Percentiles rank a stretch among this genome's conserved stretches.
phyloP scores from a whole-genome alignment of 2,329 filamentous ascomycete species.

The Stagonosporopsis cucurbitacearum region DNA sequence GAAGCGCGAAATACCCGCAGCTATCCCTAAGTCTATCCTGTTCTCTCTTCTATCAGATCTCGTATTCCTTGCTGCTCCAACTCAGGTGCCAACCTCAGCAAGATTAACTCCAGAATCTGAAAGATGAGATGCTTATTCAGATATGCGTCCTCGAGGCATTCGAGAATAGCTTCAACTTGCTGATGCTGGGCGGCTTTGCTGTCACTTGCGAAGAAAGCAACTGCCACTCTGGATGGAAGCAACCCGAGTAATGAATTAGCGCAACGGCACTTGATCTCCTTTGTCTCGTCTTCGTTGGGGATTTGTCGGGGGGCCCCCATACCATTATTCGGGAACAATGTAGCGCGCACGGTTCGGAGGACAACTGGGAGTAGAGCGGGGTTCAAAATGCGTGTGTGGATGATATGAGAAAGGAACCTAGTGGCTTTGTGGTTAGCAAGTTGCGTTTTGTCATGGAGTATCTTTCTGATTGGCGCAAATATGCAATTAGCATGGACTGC shows the following conservation, averaged over 20 bases:
- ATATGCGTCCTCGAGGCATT: conserved; percentile 80
- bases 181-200: conserved; percentile 64
- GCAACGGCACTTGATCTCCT: conserved; percentile 70
- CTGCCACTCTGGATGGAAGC: conserved; percentile 54
- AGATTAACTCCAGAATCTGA: conserved; percentile 76
- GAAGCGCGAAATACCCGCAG: not conserved
- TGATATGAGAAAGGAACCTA: conserved; percentile 56
- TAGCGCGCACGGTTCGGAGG: conserved; percentile 73
- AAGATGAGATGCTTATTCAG: conserved; percentile 94
- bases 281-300: conserved; percentile 65
- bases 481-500: conserved; percentile 25
- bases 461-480: conserved; percentile 32
- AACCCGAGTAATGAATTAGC: conserved; percentile 63
- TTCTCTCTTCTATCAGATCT: conserved; percentile 76
- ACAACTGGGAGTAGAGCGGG: conserved; percentile 54
- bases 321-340: conserved; percentile 85
- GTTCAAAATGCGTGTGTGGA: conserved; percentile 52
- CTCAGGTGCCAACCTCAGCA: conserved; percentile 87
- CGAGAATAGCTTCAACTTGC: conserved; percentile 66
- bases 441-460: conserved; percentile 25
- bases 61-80: conserved; percentile 72
- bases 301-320: conserved; percentile 69
- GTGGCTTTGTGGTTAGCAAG: conserved; percentile 34
- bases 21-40: conserved; percentile 49
- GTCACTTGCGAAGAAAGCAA: conserved; percentile 38